phyloP scores from a whole-genome alignment of 2,329 filamentous ascomycete genomes.

The Biscogniauxia mediterranea region DNA sequence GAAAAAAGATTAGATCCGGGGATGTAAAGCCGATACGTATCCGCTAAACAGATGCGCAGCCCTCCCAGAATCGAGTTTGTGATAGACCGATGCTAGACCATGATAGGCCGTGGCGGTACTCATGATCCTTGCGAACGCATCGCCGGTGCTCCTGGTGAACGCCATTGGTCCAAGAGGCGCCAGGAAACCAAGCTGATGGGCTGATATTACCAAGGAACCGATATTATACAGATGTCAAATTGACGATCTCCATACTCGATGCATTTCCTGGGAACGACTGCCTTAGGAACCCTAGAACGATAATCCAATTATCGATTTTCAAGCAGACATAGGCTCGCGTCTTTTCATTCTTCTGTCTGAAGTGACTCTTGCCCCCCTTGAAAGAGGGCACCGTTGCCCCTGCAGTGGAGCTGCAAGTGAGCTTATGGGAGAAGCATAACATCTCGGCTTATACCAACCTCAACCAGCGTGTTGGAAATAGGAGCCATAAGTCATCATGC shows the following conservation, averaged over 20 bases:
- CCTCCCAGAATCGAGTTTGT: conserved; percentile 4
- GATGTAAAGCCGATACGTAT: conserved; percentile 20
- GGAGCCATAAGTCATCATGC: background rate
- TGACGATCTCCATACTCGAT: conserved; percentile 16
- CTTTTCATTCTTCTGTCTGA: background rate
- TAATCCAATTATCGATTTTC: conserved; percentile 7
- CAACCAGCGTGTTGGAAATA: conserved; percentile 1
- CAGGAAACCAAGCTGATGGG: conserved; percentile 22
- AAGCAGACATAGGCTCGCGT: background rate
- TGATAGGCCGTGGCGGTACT: conserved; percentile 18
- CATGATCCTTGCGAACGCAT: conserved; percentile 16
- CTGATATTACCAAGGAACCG: conserved; percentile 25
- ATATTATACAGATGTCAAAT: conserved; percentile 25
- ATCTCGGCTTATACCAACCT: conserved; percentile 2
- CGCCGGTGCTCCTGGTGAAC: conserved; percentile 11
- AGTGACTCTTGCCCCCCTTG: background rate
- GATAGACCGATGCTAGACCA: conserved; percentile 12
- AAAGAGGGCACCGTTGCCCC: background rate
- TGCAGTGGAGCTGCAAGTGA: background rate
- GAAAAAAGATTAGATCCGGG: background rate
- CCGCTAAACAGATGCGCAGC: conserved; percentile 9
- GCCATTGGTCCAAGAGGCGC: conserved; percentile 16
- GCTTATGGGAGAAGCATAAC: background rate
- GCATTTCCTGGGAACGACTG: conserved; percentile 22
- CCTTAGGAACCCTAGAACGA: background rate